Evolutionary conservation across 164 flowering plant species (phyloP), one percentile per base, ranked within the genome.

Genomic region (Aristolochia fimbriata): DNA sequence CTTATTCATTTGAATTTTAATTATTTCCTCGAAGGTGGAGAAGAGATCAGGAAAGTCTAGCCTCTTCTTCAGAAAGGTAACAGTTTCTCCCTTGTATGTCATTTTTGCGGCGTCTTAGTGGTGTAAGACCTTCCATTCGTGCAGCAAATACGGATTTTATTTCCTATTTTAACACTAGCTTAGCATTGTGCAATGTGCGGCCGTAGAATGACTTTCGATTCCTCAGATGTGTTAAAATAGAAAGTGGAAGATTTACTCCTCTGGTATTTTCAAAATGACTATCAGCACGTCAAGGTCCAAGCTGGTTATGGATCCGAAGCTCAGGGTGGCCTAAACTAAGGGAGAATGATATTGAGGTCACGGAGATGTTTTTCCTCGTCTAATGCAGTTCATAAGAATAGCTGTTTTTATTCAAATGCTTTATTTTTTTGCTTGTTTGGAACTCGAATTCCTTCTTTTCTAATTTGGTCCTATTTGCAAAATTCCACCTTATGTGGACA

Each of bases 41-140:
- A 68, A 72, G 77, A 75, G 83, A 77, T 79, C 80, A 71, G 69
- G 73, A 68, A 67, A 77, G 72, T 53, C 74, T 71, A 74, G 60
- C 80, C 78, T 22, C 64, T 57, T 24, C 50, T 59, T 70, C 70
- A 62, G 78, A 65, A 72, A 49, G 66, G 58, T 19, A 68, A 71
- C 65, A 61, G 24, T n/a, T 19, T 43, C 16, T 54, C 23, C 21
- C 45, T 64, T 50, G 52, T 48, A 37, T 55, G 2, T 53, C 45
- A 8, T 12, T 52, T 52, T 45, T 60, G 56, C 20, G 23, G 23
- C 59, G 62, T 25, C 21, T 8, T 59, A 57, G 17, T 55, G 55
- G n/a, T 52, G 15, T 52, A 15, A 5, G 15, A 7, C 15, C 25
- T 8, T 52, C 30, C 0, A 15, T 2, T 22, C 14, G 14, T 19